Percentiles rank a stretch among this genome's conserved stretches.
phyloP scores from a whole-genome alignment of 306 rosid species.

The Quercus rubra region DNA sequence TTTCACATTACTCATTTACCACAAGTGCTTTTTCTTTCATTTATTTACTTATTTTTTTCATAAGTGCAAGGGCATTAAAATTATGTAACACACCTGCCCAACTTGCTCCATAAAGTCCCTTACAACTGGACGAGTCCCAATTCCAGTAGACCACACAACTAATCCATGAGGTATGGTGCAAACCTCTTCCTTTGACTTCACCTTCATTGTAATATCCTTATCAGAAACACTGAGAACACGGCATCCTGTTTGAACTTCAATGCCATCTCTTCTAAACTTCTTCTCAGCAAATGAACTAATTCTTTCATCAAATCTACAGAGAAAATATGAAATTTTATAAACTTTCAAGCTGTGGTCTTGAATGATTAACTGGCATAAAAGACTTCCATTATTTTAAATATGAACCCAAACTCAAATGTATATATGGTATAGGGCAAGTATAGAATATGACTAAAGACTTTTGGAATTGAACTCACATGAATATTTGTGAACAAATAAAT shows the following conservation, averaged over 20 bases:
- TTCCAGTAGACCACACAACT: slow-evolving; percentile 94
- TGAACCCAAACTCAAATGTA: neutral
- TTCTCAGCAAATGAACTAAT: slow-evolving; percentile 85
- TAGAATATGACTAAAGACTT: neutral
- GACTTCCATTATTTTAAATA: neutral
- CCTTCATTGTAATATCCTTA: slow-evolving; percentile 66
- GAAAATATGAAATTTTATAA: slow-evolving; percentile 5
- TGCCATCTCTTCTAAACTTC: slow-evolving; percentile 82
- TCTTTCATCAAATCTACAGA: slow-evolving; percentile 86
- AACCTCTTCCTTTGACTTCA: slow-evolving; percentile 64
- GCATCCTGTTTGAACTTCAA: slow-evolving; percentile 85
- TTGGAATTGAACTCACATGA: neutral
- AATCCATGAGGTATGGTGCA: slow-evolving; percentile 81
- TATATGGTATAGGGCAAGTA: neutral
- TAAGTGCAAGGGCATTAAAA: slow-evolving; percentile 13
- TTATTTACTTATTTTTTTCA: neutral
- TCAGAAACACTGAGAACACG: slow-evolving; percentile 76
- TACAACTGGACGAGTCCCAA: slow-evolving; percentile 85
- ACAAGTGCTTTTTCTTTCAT: neutral
- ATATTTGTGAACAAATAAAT: neutral
- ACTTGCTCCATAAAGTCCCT: slow-evolving; percentile 82
- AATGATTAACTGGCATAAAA: neutral
- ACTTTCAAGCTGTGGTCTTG: slow-evolving; percentile 5
- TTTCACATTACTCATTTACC: neutral
- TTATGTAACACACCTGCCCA: slow-evolving; percentile 69